These are phyloP conservation scores for Alternaria consortialis DNA, from an alignment of 2,329 filamentous ascomycete species.

Conservation along the genomic window DNA sequence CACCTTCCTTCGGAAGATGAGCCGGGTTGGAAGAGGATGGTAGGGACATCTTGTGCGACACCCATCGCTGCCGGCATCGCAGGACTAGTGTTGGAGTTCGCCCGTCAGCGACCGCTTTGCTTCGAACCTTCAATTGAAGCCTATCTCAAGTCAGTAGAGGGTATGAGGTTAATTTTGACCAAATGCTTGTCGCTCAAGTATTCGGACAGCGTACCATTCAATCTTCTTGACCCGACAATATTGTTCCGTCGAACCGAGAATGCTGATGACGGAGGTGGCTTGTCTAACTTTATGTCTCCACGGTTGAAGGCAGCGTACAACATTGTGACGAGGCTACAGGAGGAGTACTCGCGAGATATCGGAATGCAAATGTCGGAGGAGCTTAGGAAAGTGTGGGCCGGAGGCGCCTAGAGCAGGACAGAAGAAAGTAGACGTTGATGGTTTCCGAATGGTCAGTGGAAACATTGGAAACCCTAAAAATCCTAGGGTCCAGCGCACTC, in stretches of 20 bases:
- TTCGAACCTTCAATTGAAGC: not conserved
- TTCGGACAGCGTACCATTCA: not conserved
- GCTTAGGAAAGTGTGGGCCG: not conserved
- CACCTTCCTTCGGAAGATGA: not conserved
- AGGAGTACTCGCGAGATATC: not conserved
- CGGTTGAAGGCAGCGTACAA: not conserved
- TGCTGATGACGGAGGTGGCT: not conserved
- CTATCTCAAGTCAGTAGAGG: not conserved
- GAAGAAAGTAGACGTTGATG: not conserved
- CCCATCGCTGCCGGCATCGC: conserved; percentile 24
- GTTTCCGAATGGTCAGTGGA: not conserved
- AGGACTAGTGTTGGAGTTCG: conserved; percentile 18
- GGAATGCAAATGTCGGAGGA: not conserved
- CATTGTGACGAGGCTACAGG: not conserved
- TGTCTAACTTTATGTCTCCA: not conserved
- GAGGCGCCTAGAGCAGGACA: not conserved
- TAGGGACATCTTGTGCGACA: conserved; percentile 21
- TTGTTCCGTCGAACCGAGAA: not conserved
- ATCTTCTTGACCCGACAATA: not conserved
- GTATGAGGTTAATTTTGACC: not conserved
- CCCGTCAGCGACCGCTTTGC: conserved; percentile 13
- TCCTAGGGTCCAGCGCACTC: not conserved
- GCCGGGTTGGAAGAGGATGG: not conserved
- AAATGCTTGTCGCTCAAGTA: not conserved
- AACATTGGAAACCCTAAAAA: not conserved